Base-by-base conservation (phyloP, 768 basidiomycete species). In the Serendipita indica region DNA sequence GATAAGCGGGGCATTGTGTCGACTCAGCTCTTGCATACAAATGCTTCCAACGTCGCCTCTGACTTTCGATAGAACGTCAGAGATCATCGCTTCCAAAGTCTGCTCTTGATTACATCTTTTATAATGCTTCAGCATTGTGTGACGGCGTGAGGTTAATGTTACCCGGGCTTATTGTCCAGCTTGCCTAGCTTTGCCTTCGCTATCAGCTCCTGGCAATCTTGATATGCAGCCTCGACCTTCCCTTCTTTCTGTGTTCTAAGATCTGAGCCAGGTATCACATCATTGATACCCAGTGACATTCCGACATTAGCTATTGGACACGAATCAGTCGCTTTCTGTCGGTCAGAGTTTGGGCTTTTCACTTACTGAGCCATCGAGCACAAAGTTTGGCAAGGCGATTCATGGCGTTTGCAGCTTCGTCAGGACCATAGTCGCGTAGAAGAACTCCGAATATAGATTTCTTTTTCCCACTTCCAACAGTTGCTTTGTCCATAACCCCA, bases 401-500 rank as follows among this genome's bases (percentile, higher is more conserved):
- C 96, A 99, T 99, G 10, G 92, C 93, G 25, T 79, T 76, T 0
- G 93, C 90, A 0, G 96, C 96, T 69, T 90, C 93, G 64, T 94
- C 83, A 4, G 90, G 80, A 3, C 96, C 96, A 69, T 96, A 98
- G 70, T 99, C 96, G 60, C 94, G 77, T 73, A 97, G 79, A 64
- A 99, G 98, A 41, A 97, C 89, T 62, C 94, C 94, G 67, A 98
- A 99, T 39, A 99, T 90, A 1, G 92, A 96, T 68, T 97, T 98
- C 76, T 99, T 98, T 79, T 99, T 99, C 57, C 96, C 96, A 64
- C 89, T 87, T 58, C 96, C 96, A 2, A 98, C 85, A 0, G 91
- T 97, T 14, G 89, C 88, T 72, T 99, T 99, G 73, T 99, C 96
- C 84, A 98, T 94, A 14, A 91, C 88, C 41, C 96, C 96, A 65